Conservation (phyloP, 495 filamentous ascomycete species). For the Lasiosphaeria hispida region DNA sequence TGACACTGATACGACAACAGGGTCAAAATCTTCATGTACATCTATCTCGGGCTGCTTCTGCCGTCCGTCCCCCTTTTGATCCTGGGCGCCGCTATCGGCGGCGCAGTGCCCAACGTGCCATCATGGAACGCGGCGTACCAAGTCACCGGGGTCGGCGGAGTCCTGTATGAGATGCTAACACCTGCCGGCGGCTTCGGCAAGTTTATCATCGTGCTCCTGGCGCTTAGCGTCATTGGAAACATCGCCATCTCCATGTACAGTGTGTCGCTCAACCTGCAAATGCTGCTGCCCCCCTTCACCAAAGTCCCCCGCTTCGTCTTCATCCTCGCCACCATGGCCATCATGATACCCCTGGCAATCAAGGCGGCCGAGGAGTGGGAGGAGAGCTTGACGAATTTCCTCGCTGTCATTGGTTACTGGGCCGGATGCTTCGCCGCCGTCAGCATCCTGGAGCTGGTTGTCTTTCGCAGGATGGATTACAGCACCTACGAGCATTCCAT, state of each 20-base stretch:
- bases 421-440: slow-evolving; percentile 50
- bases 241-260: slow-evolving; percentile 45
- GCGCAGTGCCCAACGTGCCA: slow-evolving; percentile 35
- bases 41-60: slow-evolving; percentile 44
- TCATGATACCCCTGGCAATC: slow-evolving; percentile 51
- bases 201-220: slow-evolving; percentile 50
- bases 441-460: slow-evolving; percentile 44
- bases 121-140: slow-evolving; percentile 42
- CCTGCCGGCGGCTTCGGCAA: slow-evolving; percentile 51
- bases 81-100: slow-evolving; percentile 53
- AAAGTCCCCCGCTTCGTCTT: slow-evolving; percentile 46
- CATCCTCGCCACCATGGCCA: slow-evolving; percentile 41
- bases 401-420: slow-evolving; percentile 55
- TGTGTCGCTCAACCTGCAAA: slow-evolving; percentile 52
- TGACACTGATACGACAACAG: slow-evolving; percentile 14
- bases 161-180: slow-evolving; percentile 49
- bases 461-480: slow-evolving; percentile 41
- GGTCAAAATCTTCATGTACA: slow-evolving; percentile 36
- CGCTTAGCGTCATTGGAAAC: slow-evolving; percentile 50
- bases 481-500: slow-evolving; percentile 41
- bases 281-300: slow-evolving; percentile 45
- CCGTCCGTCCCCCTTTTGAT: slow-evolving; percentile 49
- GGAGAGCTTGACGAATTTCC: slow-evolving; percentile 48
- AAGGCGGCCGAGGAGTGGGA: slow-evolving; percentile 48
- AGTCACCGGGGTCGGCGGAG: slow-evolving; percentile 45